A percentile compares a stretch with the other conserved stretches of the same genome.
Evolutionary conservation across 1,139 yeast genomes (phyloP).

Genomic region (Geotrichum australiense): DNA sequence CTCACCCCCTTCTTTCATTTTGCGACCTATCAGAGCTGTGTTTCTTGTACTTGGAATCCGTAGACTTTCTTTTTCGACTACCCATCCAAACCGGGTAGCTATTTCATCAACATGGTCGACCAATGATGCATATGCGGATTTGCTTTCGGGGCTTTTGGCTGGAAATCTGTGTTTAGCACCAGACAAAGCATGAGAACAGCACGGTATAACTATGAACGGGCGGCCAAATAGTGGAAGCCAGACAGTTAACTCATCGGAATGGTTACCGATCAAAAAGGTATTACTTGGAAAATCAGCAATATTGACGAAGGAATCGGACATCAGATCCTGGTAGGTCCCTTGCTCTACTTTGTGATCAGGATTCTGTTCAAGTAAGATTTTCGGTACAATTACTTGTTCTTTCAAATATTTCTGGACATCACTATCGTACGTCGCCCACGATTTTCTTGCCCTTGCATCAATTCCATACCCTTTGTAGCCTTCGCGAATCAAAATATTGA

Average conservation of each 20-base stretch:
- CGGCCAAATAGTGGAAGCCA: slow-evolving; percentile 87
- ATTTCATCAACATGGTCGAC: slow-evolving; percentile 78
- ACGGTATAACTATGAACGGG: slow-evolving; percentile 89
- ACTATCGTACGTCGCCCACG: slow-evolving; percentile 72
- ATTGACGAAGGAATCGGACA: slow-evolving; percentile 55
- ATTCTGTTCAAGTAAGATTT: slow-evolving; percentile 52
- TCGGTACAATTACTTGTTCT: slow-evolving; percentile 78
- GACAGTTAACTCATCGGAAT: slow-evolving; percentile 89
- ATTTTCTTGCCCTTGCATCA: slow-evolving; percentile 83
- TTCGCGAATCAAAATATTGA: slow-evolving; percentile 65
- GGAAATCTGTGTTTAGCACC: slow-evolving; percentile 69
- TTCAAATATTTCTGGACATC: slow-evolving; percentile 49
- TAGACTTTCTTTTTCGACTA: slow-evolving; percentile 74
- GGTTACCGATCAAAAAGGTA: slow-evolving; percentile 87
- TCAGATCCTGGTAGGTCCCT: slow-evolving; percentile 29
- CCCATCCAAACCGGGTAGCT: slow-evolving; percentile 71
- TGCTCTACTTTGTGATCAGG: no score
- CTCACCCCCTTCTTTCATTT: slow-evolving; percentile 29
- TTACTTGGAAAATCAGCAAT: slow-evolving; percentile 59
- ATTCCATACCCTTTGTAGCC: slow-evolving; percentile 81
- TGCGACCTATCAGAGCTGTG: slow-evolving; percentile 75
- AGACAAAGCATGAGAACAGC: slow-evolving; percentile 82
- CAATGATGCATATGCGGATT: slow-evolving; percentile 71
- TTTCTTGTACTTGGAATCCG: slow-evolving; percentile 93
- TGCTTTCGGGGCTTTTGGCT: slow-evolving; percentile 36